Percentiles rank a stretch among this genome's conserved stretches.
phyloP scores from a whole-genome alignment of 2,329 filamentous ascomycete species.

The Onygenales sp. region DNA sequence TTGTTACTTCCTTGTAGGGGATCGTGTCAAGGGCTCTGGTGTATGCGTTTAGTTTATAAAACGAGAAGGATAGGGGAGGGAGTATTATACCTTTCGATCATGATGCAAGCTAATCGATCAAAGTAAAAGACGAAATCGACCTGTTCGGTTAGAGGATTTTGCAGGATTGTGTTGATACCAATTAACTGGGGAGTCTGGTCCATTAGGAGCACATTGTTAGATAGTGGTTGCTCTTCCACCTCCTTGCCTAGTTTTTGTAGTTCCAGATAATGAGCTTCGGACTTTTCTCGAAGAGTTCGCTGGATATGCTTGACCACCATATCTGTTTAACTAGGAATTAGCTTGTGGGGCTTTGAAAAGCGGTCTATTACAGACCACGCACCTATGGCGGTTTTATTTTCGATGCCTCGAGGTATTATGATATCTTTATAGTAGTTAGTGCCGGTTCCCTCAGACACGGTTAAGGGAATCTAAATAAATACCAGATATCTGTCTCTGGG shows the following conservation, averaged over 20 bases:
- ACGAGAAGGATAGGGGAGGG: not conserved
- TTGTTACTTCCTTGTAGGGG: slow-evolving; percentile 52
- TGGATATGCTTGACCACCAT: slow-evolving; percentile 95
- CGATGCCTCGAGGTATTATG: slow-evolving; percentile 87
- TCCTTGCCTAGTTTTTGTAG: slow-evolving; percentile 66
- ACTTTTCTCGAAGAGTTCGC: slow-evolving; percentile 78
- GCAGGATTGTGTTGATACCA: slow-evolving; percentile 85
- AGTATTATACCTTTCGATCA: slow-evolving; percentile 57
- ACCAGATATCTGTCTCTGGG: slow-evolving; percentile 79
- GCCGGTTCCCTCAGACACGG: not conserved
- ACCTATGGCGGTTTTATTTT: slow-evolving; percentile 82
- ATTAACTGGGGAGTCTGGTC: slow-evolving; percentile 69
- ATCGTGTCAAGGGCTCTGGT: slow-evolving; percentile 39
- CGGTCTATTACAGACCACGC: slow-evolving; percentile 6
- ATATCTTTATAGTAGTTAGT: slow-evolving; percentile 51
- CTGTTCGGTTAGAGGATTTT: slow-evolving; percentile 64
- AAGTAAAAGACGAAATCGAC: slow-evolving; percentile 99
- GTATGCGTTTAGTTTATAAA: slow-evolving; percentile 33
- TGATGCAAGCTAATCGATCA: slow-evolving; percentile 72
- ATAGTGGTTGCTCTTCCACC: slow-evolving; percentile 62
- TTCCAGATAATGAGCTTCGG: slow-evolving; percentile 68
- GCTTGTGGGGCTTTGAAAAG: slow-evolving; percentile 6
- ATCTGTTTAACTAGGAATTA: slow-evolving; percentile 35
- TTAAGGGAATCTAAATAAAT: slow-evolving; percentile 16
- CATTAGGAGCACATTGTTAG: slow-evolving; percentile 63